phyloP scores from a whole-genome alignment of 805 yeast genomes.

The Saturnispora ahearnii region DNA sequence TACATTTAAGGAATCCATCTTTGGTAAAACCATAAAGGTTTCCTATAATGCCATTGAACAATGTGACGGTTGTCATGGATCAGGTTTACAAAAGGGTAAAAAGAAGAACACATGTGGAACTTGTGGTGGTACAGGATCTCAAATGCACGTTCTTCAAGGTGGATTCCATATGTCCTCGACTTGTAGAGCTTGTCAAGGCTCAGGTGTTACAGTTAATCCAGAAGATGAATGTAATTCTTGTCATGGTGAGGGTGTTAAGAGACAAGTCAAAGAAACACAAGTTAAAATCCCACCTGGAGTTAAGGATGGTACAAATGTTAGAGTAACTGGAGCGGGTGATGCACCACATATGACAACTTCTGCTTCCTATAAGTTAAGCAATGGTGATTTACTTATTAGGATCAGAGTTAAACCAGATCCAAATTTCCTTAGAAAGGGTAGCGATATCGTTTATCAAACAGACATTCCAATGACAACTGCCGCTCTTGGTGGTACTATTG shows the following conservation, averaged over 20 bases:
- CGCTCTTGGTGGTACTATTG: conserved; percentile 84
- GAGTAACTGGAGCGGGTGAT: conserved; percentile 86
- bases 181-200: conserved; percentile 79
- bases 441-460: conserved; percentile 55
- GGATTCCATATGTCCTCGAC: conserved; percentile 97
- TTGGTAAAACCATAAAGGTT: conserved; percentile 61
- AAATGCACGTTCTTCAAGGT: conserved; percentile 75
- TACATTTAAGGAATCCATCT: conserved; percentile 77
- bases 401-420: conserved; percentile 71
- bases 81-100: conserved; percentile 73
- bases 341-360: conserved; percentile 73
- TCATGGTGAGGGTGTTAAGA: conserved; percentile 82
- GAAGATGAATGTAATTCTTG: conserved; percentile 70
- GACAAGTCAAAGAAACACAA: conserved; percentile 56
- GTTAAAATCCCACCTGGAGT: conserved; percentile 87
- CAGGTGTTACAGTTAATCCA: conserved; percentile 68
- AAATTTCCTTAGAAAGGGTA: conserved; percentile 54
- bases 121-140: conserved; percentile 92
- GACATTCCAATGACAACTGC: conserved; percentile 92
- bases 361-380: conserved; percentile 53
- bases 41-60: conserved; percentile 65
- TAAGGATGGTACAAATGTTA: conserved; percentile 73
- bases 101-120: conserved; percentile 70
- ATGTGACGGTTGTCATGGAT: conserved; percentile 74
- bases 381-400: conserved; percentile 85